phyloP scores from a whole-genome alignment of 2,329 filamentous ascomycete species.

The Beauveria rudraprayagi region DNA sequence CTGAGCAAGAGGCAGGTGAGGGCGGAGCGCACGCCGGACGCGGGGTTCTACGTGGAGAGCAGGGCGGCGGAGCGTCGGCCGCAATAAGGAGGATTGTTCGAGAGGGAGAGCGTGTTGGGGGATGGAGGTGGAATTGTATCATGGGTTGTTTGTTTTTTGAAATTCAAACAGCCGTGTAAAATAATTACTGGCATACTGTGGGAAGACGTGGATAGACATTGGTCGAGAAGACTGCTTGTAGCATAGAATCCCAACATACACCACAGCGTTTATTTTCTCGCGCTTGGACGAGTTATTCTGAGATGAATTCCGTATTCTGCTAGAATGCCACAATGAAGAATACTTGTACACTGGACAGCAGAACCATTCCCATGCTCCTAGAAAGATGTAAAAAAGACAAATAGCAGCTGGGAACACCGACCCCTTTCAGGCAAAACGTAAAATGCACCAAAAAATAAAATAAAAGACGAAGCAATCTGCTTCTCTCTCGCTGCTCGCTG shows the following conservation, averaged over 20 bases:
- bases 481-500: background rate
- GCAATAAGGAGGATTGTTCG: background rate
- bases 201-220: background rate
- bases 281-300: background rate
- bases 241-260: background rate
- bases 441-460: background rate
- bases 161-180: background rate
- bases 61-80: constrained; percentile 16
- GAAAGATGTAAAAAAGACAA: background rate
- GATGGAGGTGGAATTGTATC: background rate
- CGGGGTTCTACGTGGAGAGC: constrained; percentile 74
- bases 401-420: background rate
- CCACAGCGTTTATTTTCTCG: background rate
- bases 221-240: background rate
- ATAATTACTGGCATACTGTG: background rate
- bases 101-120: background rate
- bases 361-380: background rate
- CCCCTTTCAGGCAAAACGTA: background rate
- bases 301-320: background rate
- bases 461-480: background rate
- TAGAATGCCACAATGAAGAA: background rate
- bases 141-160: background rate
- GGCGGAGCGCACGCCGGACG: constrained; percentile 63
- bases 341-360: background rate
- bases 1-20: constrained; percentile 62